Evolutionary conservation across 306 rosid genomes (phyloP), one percentile per base, ranked within the genome.

Genomic region (Prunus kanzakura): DNA sequence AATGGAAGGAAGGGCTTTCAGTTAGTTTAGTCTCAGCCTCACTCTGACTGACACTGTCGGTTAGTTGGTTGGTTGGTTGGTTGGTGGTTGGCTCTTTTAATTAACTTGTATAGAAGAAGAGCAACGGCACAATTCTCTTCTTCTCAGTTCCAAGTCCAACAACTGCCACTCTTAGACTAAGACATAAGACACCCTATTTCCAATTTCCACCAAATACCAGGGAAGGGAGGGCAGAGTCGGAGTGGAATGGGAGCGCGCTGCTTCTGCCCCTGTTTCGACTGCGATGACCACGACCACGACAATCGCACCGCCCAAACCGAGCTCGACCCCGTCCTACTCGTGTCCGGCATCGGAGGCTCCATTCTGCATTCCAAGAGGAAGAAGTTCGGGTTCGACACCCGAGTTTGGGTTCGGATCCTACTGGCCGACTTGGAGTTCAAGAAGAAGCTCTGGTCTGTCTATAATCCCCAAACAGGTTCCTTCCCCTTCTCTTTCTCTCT

Each of bases 281-380:
- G 16, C 41, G 12, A 52, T 22, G 57, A 16, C 38, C 45, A 29
- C 20, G 43, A 89, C 11, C 49, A 71, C 84, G 80, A 83, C 3
- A 49, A 73, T 1, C 20, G 13, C 14, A 43, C 9, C 2, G 30
- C 80, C 67, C 91, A 89, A 7, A 13, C n/a, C 18, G 77, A 60
- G 54, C 89, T 83, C 9, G 96, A 94, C 83, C 98, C 98, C 73
- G 87, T 90, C 8, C 84, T 94, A 8, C 96, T 94, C 20, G 83
- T 94, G 16, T 80, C 97, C 69, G 97, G 97, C 56, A 92, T 90
- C 71, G 98, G 95, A 3, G 98, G 98, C 61, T 94, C 98, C 85
- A 89, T 94, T 79, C 78, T 94, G 16, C 74, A 89, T 55, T 85
- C 97, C 14, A 90, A 73, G 83, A 86, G 76, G 19, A 88, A 85